phyloP scores from a whole-genome alignment of 352 stramenopile species.

The Phytophthora palmivora region DNA sequence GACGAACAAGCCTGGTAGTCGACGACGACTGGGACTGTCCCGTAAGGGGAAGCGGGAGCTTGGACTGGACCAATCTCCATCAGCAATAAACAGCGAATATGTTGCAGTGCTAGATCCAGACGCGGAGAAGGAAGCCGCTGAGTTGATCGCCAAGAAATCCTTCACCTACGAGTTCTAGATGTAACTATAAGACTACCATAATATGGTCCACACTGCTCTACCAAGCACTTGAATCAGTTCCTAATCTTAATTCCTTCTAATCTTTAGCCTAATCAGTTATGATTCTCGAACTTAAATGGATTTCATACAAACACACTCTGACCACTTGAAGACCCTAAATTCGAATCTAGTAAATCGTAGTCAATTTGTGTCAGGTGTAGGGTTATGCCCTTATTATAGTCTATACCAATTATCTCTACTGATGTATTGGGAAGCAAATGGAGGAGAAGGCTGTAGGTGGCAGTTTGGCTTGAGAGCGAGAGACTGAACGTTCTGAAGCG shows the following conservation, averaged over 20 bases:
- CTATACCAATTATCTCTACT: too few species aligned
- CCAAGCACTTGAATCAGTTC: too few species aligned
- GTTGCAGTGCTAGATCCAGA: conserved; percentile 42
- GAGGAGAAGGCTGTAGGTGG: neutral
- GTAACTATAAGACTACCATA: too few species aligned
- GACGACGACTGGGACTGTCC: conserved; percentile 14
- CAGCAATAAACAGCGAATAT: conserved; percentile 43
- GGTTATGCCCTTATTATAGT: too few species aligned
- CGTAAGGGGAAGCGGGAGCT: conserved; percentile 29
- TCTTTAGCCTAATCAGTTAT: too few species aligned
- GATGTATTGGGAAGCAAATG: neutral
- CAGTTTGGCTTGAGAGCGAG: neutral
- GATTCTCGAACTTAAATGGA: too few species aligned
- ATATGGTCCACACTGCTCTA: too few species aligned
- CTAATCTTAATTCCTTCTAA: too few species aligned
- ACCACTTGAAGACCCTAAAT: too few species aligned
- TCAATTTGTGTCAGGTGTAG: too few species aligned
- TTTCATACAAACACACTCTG: too few species aligned
- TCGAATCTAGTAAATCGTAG: too few species aligned
- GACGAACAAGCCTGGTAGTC: conserved; percentile 28
- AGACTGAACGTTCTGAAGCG: neutral
- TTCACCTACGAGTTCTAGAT: conserved; percentile 57
- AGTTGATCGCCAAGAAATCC: conserved; percentile 48
- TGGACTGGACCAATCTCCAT: conserved; percentile 38
- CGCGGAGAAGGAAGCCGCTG: conserved; percentile 29